Conservation (phyloP, 1,284 basidiomycete genomes). For the Puccinia horiana region DNA sequence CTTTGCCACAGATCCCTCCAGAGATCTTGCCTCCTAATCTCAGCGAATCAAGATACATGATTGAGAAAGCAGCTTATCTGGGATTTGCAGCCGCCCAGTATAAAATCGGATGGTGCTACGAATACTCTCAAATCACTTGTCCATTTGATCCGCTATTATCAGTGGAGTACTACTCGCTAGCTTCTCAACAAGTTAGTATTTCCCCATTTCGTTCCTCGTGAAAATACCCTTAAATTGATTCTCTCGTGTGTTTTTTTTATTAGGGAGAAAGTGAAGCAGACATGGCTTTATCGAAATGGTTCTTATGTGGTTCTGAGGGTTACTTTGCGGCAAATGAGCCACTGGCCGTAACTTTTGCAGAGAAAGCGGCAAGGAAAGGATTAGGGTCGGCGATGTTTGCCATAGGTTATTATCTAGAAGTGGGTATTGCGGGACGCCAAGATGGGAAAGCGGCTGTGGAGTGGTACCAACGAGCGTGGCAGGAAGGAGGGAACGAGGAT, state of each 20-base stretch:
- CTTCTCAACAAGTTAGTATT: constrained; percentile 66
- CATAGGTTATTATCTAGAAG: constrained; percentile 87
- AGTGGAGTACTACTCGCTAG: constrained; percentile 85
- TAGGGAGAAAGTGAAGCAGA: constrained; percentile 82
- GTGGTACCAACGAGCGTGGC: constrained; percentile 73
- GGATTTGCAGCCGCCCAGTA: constrained; percentile 86
- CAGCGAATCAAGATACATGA: constrained; percentile 53
- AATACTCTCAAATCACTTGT: constrained; percentile 82
- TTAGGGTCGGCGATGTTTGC: constrained; percentile 86
- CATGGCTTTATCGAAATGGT: constrained; percentile 94
- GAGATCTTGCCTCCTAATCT: constrained; percentile 59
- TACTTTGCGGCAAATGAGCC: constrained; percentile 84
- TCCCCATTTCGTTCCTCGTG: neutral
- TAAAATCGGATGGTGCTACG: constrained; percentile 87
- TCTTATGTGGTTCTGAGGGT: constrained; percentile 79
- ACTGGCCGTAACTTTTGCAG: constrained; percentile 84
- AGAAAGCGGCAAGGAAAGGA: constrained; percentile 79
- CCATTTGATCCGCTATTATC: constrained; percentile 83
- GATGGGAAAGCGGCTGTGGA: constrained; percentile 68
- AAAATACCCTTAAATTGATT: neutral
- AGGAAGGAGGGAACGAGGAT: constrained; percentile 74
- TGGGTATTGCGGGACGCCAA: constrained; percentile 64
- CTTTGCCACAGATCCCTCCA: constrained; percentile 62
- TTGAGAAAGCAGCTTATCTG: constrained; percentile 81
- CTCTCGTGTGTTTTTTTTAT: neutral